Base-by-base conservation (phyloP, 768 basidiomycete genomes). In the Pisolithus orientalis region DNA sequence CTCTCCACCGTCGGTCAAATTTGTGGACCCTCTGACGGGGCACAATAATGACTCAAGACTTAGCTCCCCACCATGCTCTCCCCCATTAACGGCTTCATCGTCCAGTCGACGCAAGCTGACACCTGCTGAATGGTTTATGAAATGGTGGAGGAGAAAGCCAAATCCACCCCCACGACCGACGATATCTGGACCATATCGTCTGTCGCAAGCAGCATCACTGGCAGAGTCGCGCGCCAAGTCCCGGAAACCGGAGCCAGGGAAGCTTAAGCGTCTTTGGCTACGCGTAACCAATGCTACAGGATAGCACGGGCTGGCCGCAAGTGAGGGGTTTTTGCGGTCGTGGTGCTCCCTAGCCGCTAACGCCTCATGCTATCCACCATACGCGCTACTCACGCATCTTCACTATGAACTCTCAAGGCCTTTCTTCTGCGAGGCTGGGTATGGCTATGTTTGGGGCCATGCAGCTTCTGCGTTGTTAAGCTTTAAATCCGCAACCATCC, bases 21-120 rank as follows among this genome's bases (percentile, higher is more conserved):
- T 87, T 55, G 81, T 82, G 28, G 83, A 85, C 52, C 71, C 73
- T 49, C 84, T 85, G 14, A 84, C 76, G 2, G 72, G 85, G 8
- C 77, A 84, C 60, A 82, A 83, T 51, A 55, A 57, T 6, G 38
- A 62, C 34, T 53, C 40, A 25, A 16, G 53, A 9, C 59, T 59
- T 52, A 32, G 56, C 50, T 9, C 50, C 11, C 53, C 62, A 8
- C 44, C 65, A n/a, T 57, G 39, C 2, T 59, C 44, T 34, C 57
- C 58, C 1, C 53, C 57, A 14, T 38, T 51, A 32, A 46, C 57
- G 5, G 44, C 57, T 24, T 38, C 57, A 28, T 55, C 65, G 2
- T 47, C 44, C 16, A 43, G 47, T 11, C 53, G 16, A 16, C 54
- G 39, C 4, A 56, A 48, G 38, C 6, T 42, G 7, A 47, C 32